Evolutionary conservation across 345 rosid genomes (phyloP), one percentile per base, ranked within the genome.

Genomic region (Geranium brycei): DNA sequence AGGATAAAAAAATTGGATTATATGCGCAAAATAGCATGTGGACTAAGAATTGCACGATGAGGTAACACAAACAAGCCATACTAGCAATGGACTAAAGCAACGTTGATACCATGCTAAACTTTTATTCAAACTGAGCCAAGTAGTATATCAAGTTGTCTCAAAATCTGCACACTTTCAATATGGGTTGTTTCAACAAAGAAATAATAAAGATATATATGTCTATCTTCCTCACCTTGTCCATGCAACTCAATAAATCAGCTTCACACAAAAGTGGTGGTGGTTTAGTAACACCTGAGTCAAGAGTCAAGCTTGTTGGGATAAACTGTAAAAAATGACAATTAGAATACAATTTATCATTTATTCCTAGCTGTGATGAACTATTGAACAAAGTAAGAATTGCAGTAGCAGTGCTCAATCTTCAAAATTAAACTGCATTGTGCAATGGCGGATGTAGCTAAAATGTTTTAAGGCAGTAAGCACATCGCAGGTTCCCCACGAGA

Each of bases 211-310:
- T 19, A 5, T 10, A 53, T 58, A 63, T 10, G 63, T 41, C 0
- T 8, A 55, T 67, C 55, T 62, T 60, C 73, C 60, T 79, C 74
- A 90, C 99, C 96, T 90, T 90, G 84, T 92, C 97, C 99, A 92
- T 92, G 80, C 97, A 86, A 75, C 82, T 78, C 69, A 92, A 74
- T 68, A 92, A 77, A 78, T 92, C 99, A 66, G 99, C 88, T 82
- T 92, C 99, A 75, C 99, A 84, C 64, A 90, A 67, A 60, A 83
- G 84, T 53, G 97, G 96, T 5, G 97, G 97, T 55, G 99, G 97
- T 73, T 91, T 85, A 15, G 99, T 89, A 31, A 87, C 80, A 68
- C 95, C 95, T n/a, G 96, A 77, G 77, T 92, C 97, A 72, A 92
- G 91, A 79, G 90, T 86, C 77, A 92, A 64, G 38, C 81, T 69